Percentiles rank a stretch among this genome's conserved stretches.
These are phyloP conservation scores for Akanthomyces lecanii DNA, from an alignment of 2,329 filamentous ascomycete species.

Conservation along the genomic window DNA sequence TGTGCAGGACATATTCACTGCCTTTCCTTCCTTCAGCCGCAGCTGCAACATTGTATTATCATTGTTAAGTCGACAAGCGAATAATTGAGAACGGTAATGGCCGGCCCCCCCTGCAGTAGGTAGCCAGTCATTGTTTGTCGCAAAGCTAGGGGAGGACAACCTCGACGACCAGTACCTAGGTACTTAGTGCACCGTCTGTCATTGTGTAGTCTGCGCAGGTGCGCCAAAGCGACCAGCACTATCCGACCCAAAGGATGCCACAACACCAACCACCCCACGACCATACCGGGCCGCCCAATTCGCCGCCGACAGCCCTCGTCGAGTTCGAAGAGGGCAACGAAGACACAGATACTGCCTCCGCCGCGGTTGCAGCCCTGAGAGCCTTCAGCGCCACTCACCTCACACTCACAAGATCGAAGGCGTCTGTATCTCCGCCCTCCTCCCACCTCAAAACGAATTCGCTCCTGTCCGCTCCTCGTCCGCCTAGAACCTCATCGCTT, in stretches of 20 bases:
- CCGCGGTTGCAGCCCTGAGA: background rate
- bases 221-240: background rate
- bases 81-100: background rate
- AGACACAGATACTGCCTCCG: background rate
- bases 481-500: conserved; percentile 42
- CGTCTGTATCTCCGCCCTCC: conserved; percentile 17
- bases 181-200: background rate
- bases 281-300: background rate
- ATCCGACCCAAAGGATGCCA: conserved; percentile 8
- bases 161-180: background rate
- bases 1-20: background rate
- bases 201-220: background rate
- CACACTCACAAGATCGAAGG: background rate
- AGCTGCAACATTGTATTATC: background rate
- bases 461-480: conserved; percentile 29
- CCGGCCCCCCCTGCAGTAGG: background rate
- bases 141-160: background rate
- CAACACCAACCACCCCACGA: background rate
- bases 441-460: conserved; percentile 27
- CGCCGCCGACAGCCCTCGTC: background rate
- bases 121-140: background rate
- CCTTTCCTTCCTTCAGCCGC: background rate
- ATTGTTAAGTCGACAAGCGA: background rate
- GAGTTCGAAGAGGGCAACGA: background rate
- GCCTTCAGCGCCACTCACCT: background rate